Evolutionary conservation across 2,329 filamentous ascomycete genomes (phyloP), one percentile per base, ranked within the genome.

Genomic region (Waltergamsia citrina): DNA sequence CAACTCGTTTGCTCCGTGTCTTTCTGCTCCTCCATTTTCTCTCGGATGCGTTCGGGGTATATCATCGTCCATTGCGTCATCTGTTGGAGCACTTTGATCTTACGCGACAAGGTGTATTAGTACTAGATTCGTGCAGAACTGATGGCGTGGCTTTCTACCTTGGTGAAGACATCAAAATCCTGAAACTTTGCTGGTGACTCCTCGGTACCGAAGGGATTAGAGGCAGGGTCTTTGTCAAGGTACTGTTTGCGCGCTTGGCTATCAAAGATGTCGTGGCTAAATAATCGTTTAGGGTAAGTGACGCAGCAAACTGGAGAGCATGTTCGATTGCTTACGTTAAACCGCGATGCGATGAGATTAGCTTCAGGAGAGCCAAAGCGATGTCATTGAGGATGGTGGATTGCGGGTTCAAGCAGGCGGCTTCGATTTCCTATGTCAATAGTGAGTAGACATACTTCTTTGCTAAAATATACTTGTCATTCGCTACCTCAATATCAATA

Each of bases 221-320:
- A 71, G 9, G 74, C 56, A 4, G 87, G 81, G 3, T 82, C 79
- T 60, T 86, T 94, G n/a, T 79, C 71, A 34, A 82, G 60, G 54
- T 87, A 98, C 57, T 95, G 88, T 39, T 87, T 81, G 46, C 87
- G 78, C 22, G 87, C 82, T 53, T 95, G 94, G 50, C 95, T 87
- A 52, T 96, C 87, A 47, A 96, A 94, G 32, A 92, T 80, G 4
- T 93, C 87, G 34, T 69, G 74, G 2, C 88, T 95, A 46, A 32
- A 55, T 46, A 35, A 21, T 15, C 11, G 10, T 24, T 22, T 17
- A 4, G 24, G 29, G 33, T 33, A 31, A 10, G 10, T 14, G 29
- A 25, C 17, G 37, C 27, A 41, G 70, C 84, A n/a, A n/a, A n/a
- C n/a, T n/a, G n/a, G n/a, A n/a, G n/a, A n/a, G n/a, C n/a, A n/a